A percentile compares a stretch with the other conserved stretches of the same genome.
Conservation (phyloP, 1,284 basidiomycete genomes). For the Moniliophthora roreri region DNA sequence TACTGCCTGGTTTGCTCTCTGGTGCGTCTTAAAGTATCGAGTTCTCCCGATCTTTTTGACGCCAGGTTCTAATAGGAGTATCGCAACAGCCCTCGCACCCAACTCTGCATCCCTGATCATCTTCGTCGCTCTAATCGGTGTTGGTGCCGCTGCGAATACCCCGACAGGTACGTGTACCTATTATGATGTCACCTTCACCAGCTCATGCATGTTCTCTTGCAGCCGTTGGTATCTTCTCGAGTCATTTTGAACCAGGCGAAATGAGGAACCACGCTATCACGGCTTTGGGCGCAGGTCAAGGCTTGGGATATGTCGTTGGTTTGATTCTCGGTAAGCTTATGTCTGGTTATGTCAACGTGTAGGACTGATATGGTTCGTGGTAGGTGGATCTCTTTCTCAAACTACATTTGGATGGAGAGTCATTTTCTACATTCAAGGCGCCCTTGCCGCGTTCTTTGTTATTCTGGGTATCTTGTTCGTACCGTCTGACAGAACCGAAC, state of each 20-base stretch:
- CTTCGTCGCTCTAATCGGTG: slow-evolving; percentile 27
- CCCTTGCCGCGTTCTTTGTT: slow-evolving; percentile 28
- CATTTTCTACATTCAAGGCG: slow-evolving; percentile 34
- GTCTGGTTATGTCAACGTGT: neutral
- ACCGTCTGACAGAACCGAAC: slow-evolving; percentile 14
- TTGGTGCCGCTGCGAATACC: slow-evolving; percentile 30
- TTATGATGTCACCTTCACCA: no score
- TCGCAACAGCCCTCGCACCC: slow-evolving; percentile 26
- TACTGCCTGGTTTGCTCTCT: slow-evolving; percentile 13
- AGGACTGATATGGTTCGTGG: neutral
- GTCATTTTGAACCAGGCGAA: slow-evolving; percentile 25
- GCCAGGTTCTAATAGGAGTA: slow-evolving; percentile 20
- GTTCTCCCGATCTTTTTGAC: neutral
- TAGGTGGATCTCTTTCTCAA: slow-evolving; percentile 32
- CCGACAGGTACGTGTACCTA: no score
- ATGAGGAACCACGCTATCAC: slow-evolving; percentile 31
- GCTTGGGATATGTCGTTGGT: slow-evolving; percentile 33
- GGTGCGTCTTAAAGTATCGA: slow-evolving; percentile 14
- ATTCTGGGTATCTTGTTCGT: slow-evolving; percentile 23
- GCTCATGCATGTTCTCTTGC: no score
- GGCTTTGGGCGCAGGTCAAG: slow-evolving; percentile 31
- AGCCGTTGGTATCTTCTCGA: slow-evolving; percentile 28
- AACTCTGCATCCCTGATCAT: slow-evolving; percentile 26
- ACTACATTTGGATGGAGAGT: slow-evolving; percentile 31
- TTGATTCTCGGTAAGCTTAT: slow-evolving; percentile 27